A percentile compares a stretch with the other conserved stretches of the same genome.
Conservation (phyloP, 495 filamentous ascomycete genomes). For the Penicillium robsamsonii region DNA sequence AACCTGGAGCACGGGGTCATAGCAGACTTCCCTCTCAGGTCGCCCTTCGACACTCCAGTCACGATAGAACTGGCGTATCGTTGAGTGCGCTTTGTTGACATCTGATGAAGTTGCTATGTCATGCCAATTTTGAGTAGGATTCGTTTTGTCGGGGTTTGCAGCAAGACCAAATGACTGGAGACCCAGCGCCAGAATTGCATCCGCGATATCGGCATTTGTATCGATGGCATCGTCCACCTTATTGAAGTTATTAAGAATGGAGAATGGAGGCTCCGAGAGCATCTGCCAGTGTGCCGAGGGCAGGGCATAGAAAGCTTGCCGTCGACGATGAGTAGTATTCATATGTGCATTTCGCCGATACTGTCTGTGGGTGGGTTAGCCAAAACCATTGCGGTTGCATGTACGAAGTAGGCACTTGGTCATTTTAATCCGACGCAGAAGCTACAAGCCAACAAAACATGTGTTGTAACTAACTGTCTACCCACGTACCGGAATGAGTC, state of each 20-base stretch:
- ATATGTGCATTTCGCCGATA: conserved; percentile 80
- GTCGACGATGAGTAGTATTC: conserved; percentile 83
- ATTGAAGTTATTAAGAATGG: conserved; percentile 70
- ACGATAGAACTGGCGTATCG: conserved; percentile 87
- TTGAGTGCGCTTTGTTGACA: conserved; percentile 86
- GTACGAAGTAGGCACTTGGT: background rate
- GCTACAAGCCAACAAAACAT: background rate
- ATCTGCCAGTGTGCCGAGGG: conserved; percentile 77
- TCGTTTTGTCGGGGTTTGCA: conserved; percentile 28
- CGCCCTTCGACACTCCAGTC: conserved; percentile 87
- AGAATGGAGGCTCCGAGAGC: conserved; percentile 77
- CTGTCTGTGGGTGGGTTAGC: conserved; percentile 51
- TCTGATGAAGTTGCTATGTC: conserved; percentile 65
- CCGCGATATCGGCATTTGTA: conserved; percentile 77
- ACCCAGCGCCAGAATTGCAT: conserved; percentile 66
- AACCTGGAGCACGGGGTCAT: conserved; percentile 65
- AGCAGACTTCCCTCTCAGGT: conserved; percentile 70
- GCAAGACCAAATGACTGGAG: conserved; percentile 62
- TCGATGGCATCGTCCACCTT: conserved; percentile 86
- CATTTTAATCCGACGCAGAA: background rate
- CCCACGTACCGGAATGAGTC: conserved; percentile 83
- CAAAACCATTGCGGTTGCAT: background rate
- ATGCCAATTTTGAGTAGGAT: conserved; percentile 55
- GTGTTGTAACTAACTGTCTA: background rate
- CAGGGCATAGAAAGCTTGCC: conserved; percentile 89